phyloP scores from a whole-genome alignment of 129 eudicot genomes.

The Logfia minima region DNA sequence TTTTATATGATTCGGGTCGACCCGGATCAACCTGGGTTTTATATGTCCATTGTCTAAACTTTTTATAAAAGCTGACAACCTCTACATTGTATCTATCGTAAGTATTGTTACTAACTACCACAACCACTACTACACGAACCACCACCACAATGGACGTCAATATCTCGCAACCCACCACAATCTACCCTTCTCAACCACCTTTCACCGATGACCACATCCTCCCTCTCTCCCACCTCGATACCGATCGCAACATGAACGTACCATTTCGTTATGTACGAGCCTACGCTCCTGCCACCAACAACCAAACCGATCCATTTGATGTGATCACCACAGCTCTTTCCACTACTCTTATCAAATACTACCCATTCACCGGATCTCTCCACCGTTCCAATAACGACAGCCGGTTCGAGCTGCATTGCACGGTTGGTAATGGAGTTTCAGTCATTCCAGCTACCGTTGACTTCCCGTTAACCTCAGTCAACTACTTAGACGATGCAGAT shows the following conservation, averaged over 20 bases:
- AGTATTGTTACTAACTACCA: slow-evolving; percentile 19
- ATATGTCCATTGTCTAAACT: background rate
- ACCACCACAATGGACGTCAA: slow-evolving; percentile 46
- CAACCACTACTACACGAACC: background rate
- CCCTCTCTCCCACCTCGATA: slow-evolving; percentile 86
- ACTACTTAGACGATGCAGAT: slow-evolving; percentile 45
- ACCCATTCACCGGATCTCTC: slow-evolving; percentile 59
- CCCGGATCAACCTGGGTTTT: no score
- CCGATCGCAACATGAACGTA: slow-evolving; percentile 75
- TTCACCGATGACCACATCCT: slow-evolving; percentile 59
- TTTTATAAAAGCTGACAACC: background rate
- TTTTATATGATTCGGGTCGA: no score
- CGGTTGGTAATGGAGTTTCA: slow-evolving; percentile 45
- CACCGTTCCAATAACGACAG: slow-evolving; percentile 41
- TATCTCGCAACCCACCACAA: slow-evolving; percentile 43
- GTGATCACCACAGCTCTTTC: slow-evolving; percentile 70
- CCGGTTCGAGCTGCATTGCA: slow-evolving; percentile 66
- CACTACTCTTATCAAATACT: slow-evolving; percentile 54
- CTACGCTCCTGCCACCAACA: slow-evolving; percentile 39
- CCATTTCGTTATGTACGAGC: slow-evolving; percentile 73
- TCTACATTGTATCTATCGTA: background rate
- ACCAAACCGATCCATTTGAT: slow-evolving; percentile 46
- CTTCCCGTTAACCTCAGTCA: slow-evolving; percentile 32
- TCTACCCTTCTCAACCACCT: slow-evolving; percentile 54
- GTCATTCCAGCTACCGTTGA: slow-evolving; percentile 52